A percentile compares a stretch with the other conserved stretches of the same genome.
Conservation (phyloP, 768 basidiomycete species). For the Lepiota brunneoincarnata region DNA sequence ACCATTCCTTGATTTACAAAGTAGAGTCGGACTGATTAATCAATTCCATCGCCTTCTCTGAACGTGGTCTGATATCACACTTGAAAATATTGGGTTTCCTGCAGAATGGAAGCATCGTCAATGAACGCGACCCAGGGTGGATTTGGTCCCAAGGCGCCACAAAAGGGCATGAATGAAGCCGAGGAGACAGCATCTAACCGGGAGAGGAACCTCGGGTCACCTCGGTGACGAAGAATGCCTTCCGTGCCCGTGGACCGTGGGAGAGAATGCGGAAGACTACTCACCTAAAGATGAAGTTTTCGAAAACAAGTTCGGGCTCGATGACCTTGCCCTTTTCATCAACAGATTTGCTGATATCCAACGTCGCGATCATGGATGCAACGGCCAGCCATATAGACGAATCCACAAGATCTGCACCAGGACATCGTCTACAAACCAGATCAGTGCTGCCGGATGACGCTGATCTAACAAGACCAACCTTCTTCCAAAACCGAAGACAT, state of each 20-base stretch:
- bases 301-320: slow-evolving; percentile 50
- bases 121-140: too few species aligned
- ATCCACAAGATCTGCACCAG: slow-evolving; percentile 62
- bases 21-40: slow-evolving; percentile 31
- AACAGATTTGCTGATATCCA: slow-evolving; percentile 50
- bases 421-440: slow-evolving; percentile 46
- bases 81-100: slow-evolving; percentile 49
- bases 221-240: too few species aligned
- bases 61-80: slow-evolving; percentile 49
- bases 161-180: too few species aligned
- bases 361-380: slow-evolving; percentile 52
- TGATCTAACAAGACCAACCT: slow-evolving; percentile 25
- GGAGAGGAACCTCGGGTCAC: too few species aligned
- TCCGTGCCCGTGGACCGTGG: too few species aligned
- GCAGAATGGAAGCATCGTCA: neutral
- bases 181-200: neutral
- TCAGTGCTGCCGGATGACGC: neutral
- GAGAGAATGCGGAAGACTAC: slow-evolving; percentile 10
- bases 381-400: slow-evolving; percentile 60
- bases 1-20: neutral
- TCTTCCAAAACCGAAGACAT: slow-evolving; percentile 41
- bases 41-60: slow-evolving; percentile 39
- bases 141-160: too few species aligned
- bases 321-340: slow-evolving; percentile 45
- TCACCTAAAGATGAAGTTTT: slow-evolving; percentile 64